Evolutionary conservation across 352 stramenopile species (phyloP).

Genomic region (Aphanomyces invadans): DNA sequence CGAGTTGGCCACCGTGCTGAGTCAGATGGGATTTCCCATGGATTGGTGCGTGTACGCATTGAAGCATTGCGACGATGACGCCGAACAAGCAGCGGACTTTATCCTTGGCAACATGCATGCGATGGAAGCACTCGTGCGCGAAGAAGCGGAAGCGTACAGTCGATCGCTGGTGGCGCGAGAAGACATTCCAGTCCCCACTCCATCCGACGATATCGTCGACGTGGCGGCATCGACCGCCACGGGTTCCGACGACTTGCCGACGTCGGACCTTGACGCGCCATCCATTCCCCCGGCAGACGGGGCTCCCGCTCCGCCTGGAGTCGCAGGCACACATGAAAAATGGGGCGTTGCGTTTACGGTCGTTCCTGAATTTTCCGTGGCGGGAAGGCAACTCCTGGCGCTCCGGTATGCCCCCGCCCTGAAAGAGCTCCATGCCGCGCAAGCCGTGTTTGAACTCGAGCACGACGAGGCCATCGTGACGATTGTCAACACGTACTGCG

Average conservation of each 20-base stretch:
- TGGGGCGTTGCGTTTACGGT: conserved; percentile 83
- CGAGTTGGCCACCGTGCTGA: conserved; percentile 67
- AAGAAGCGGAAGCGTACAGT: conserved; percentile 52
- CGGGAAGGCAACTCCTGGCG: conserved; percentile 57
- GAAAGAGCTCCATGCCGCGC: conserved; percentile 49
- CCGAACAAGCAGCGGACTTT: conserved; percentile 71
- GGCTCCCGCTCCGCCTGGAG: conserved; percentile 29
- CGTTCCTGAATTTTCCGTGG: conserved; percentile 78
- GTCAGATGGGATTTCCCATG: conserved; percentile 83
- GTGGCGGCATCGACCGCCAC: background rate
- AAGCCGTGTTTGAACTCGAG: conserved; percentile 52
- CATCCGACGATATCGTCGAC: background rate
- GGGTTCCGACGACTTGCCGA: background rate
- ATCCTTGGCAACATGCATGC: conserved; percentile 79
- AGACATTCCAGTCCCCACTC: conserved; percentile 7
- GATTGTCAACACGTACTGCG: conserved; percentile 80
- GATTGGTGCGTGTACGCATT: conserved; percentile 82
- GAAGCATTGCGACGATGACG: conserved; percentile 74
- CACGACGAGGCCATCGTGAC: conserved; percentile 69
- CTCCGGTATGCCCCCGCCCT: conserved; percentile 63
- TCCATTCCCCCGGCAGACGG: conserved; percentile 37
- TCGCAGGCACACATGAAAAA: conserved; percentile 39
- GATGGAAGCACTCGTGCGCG: conserved; percentile 68
- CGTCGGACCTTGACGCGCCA: conserved; percentile 29
- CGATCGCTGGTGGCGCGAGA: conserved; percentile 29